Evolutionary conservation across 1,284 basidiomycete species (phyloP).

Genomic region (Microbotryum lychnidis-dioicae): DNA sequence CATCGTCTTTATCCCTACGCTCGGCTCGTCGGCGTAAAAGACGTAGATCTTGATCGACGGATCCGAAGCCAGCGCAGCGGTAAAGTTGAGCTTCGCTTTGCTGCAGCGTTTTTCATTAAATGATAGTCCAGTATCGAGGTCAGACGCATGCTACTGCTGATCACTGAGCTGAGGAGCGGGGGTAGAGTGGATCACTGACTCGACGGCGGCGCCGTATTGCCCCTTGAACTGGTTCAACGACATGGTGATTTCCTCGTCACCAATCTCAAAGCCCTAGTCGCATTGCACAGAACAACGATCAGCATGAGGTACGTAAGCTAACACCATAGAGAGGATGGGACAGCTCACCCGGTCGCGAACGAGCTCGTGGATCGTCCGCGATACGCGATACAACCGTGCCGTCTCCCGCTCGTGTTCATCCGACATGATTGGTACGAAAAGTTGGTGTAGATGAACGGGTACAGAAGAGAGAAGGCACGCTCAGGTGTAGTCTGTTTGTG

Average conservation of each 20-base stretch:
- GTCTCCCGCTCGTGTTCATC: constrained; percentile 42
- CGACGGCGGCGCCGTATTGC: constrained; percentile 49
- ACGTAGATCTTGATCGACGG: constrained; percentile 79
- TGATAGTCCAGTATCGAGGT: neutral
- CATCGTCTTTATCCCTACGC: constrained; percentile 91
- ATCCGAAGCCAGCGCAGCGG: constrained; percentile 39
- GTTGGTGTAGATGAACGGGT: no score
- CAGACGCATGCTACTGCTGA: neutral
- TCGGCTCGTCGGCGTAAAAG: constrained; percentile 86
- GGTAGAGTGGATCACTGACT: constrained; percentile 33
- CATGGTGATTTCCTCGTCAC: constrained; percentile 84
- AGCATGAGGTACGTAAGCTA: constrained; percentile 43
- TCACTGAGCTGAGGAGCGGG: neutral
- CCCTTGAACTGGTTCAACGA: constrained; percentile 64
- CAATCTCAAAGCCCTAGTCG: constrained; percentile 45
- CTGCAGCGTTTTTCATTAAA: constrained; percentile 44
- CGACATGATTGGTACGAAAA: constrained; percentile 3
- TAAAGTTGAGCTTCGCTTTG: constrained; percentile 75
- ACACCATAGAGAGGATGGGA: neutral
- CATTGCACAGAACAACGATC: no score
- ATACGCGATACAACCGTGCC: constrained; percentile 86
- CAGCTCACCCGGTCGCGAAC: constrained; percentile 66
- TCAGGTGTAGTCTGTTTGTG: no score
- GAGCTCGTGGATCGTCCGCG: constrained; percentile 92
- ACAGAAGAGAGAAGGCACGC: no score